These are phyloP conservation scores for Triadica sebifera DNA, from an alignment of 345 rosid genomes.

Conservation along the genomic window DNA sequence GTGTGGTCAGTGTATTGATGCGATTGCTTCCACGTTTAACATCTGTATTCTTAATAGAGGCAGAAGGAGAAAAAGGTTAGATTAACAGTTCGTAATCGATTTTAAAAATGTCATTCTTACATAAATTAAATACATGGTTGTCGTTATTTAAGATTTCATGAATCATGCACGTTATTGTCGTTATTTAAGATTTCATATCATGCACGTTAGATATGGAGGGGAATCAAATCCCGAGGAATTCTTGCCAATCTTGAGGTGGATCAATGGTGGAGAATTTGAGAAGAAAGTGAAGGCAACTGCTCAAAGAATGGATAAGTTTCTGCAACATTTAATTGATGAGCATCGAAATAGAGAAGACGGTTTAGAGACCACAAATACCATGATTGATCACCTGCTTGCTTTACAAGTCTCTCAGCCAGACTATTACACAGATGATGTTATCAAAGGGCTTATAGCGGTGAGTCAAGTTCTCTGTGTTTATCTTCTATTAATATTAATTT, in stretches of 20 bases:
- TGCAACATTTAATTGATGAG: slow-evolving; percentile 43
- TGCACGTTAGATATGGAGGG: no score
- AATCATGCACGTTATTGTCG: slow-evolving; percentile 17
- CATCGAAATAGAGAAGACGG: slow-evolving; percentile 16
- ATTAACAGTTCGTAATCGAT: not conserved
- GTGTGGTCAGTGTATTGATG: not conserved
- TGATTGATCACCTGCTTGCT: slow-evolving; percentile 43
- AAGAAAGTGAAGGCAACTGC: slow-evolving; percentile 21
- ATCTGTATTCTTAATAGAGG: not conserved
- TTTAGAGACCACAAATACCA: slow-evolving; percentile 19
- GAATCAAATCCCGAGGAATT: slow-evolving; percentile 37
- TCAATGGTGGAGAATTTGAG: slow-evolving; percentile 19
- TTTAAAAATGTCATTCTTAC: not conserved
- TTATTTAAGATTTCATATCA: no score
- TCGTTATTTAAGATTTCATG: not conserved
- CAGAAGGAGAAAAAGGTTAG: not conserved
- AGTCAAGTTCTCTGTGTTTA: not conserved
- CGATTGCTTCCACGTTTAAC: not conserved
- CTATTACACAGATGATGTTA: slow-evolving; percentile 43
- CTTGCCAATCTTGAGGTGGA: slow-evolving; percentile 37
- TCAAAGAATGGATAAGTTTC: slow-evolving; percentile 28
- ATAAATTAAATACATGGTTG: not conserved
- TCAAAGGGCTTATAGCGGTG: slow-evolving; percentile 51
- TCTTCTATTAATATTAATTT: no score
- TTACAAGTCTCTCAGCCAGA: slow-evolving; percentile 41